Percentiles rank a stretch among this genome's conserved stretches.
Conservation (phyloP, 2,329 filamentous ascomycete genomes). For the Ophiostoma himal-ulmi region DNA sequence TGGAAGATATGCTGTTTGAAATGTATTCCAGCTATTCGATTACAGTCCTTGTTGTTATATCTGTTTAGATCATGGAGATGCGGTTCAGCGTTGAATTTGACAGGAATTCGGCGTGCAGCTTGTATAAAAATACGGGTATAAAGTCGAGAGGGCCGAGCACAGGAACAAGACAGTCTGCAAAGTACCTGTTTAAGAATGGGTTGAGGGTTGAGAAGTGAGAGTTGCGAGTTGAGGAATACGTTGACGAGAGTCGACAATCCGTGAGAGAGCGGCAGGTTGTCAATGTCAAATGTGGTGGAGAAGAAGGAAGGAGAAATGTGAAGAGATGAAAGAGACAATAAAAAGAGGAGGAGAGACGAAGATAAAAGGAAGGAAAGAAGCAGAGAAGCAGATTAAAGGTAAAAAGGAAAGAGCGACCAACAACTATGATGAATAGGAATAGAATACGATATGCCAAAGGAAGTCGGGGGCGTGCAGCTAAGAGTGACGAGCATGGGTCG, state of each 20-base stretch:
- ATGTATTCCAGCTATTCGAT: neutral
- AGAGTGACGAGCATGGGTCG: conserved; percentile 3
- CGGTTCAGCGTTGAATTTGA: neutral
- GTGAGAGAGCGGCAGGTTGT: conserved; percentile 7
- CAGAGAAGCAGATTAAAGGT: neutral
- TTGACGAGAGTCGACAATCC: conserved; percentile 4
- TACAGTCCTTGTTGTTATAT: neutral
- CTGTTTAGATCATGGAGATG: neutral
- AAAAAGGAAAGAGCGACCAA: neutral
- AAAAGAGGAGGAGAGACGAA: neutral
- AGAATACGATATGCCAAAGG: conserved; percentile 6
- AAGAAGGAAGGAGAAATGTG: neutral
- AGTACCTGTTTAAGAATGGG: conserved; percentile 7
- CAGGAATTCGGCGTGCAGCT: neutral
- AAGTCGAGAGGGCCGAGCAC: neutral
- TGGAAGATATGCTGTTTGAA: neutral
- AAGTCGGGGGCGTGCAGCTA: conserved; percentile 11
- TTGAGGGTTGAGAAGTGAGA: neutral
- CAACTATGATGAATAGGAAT: conserved; percentile 1
- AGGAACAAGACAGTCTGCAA: neutral
- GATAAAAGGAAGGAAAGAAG: conserved; percentile 2
- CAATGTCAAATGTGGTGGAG: neutral
- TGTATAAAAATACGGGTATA: neutral
- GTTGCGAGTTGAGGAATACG: neutral
- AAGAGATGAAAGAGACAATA: neutral